Conservation (phyloP, 2,329 filamentous ascomycete species). For the Cordyceps fumosorosea region DNA sequence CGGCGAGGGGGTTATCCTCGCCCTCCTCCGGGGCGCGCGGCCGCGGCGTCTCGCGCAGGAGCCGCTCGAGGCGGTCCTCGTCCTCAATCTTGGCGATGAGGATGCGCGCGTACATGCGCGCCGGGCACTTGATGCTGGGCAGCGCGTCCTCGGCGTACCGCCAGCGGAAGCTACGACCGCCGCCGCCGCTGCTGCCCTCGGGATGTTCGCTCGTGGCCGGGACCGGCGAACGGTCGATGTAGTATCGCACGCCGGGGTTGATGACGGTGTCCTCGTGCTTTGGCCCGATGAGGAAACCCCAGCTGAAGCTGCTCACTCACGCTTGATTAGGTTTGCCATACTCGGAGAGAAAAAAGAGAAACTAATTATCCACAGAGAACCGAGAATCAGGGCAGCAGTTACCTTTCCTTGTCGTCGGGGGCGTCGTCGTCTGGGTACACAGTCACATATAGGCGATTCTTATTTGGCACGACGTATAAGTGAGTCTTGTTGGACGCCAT, state of each 20-base stretch:
- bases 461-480: conserved; percentile 4
- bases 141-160: neutral
- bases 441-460: conserved; percentile 8
- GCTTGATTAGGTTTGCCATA: neutral
- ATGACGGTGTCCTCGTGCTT: conserved; percentile 10
- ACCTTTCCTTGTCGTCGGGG: conserved; percentile 8
- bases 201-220: neutral
- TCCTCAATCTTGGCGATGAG: conserved; percentile 12
- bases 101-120: conserved; percentile 8
- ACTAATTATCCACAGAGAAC: neutral
- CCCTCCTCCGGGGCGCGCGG: neutral
- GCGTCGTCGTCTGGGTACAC: conserved; percentile 3
- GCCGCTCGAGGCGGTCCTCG: neutral
- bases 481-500: conserved; percentile 3
- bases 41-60: neutral
- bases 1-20: neutral
- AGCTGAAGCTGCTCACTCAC: conserved; percentile 6
- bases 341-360: neutral
- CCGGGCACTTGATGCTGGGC: neutral
- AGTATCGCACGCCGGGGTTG: conserved; percentile 7
- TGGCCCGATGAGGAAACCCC: conserved; percentile 11
- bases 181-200: neutral
- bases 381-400: neutral
- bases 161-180: neutral
- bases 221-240: neutral